Evolutionary conservation across 2,329 filamentous ascomycete genomes (phyloP), one percentile per base, ranked within the genome.

Genomic region (Pseudogymnoascus verrucosus): DNA sequence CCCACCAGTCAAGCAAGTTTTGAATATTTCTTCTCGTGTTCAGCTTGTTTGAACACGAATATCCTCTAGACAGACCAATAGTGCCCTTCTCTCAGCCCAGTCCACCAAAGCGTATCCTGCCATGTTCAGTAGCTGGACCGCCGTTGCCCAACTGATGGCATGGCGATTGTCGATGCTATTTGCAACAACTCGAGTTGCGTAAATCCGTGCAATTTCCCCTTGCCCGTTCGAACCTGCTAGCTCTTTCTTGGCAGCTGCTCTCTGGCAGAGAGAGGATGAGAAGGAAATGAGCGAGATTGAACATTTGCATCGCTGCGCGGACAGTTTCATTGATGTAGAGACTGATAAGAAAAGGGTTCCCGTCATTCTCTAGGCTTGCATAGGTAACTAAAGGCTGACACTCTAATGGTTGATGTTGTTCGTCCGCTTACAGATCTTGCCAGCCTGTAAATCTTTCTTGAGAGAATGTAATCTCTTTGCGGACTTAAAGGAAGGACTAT

Each of bases 281-380:
- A 14, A 66, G 39, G 5, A 66, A 51, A 47, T 23, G 36, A 12
- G 65, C 65, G 21, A 66, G 47, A 47, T 66, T 57, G 19, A 65
- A 51, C 61, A 66, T 65, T 36, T 66, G 65, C 16, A 64, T 64
- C 3, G 65, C 65, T 2, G 64, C 64, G 62, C 64, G 62, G 10
- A 62, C 64, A 21, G 61, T 34, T 16, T 61, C 57, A 21, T n/a
- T n/a, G 1, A 61, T 37, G 28, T 61, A 61, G 26, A 61, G 34
- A 31, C 12, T 61, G 7, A 19, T n/a, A 21, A 28, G 26, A 61
- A 61, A 61, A 7, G n/a, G 37, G n/a, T 40, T 16, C 14, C 36
- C 36, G 5, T 37, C 36, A 14, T 37, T 37, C 36, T 37, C 36
- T 5, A 12, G 36, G 36, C 36, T 12, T 37, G 36, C 36, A 37